A percentile compares a stretch with the other conserved stretches of the same genome.
These are phyloP conservation scores for Ceratorhiza oryzae-sativae DNA, from an alignment of 1,284 basidiomycete species.

Conservation along the genomic window DNA sequence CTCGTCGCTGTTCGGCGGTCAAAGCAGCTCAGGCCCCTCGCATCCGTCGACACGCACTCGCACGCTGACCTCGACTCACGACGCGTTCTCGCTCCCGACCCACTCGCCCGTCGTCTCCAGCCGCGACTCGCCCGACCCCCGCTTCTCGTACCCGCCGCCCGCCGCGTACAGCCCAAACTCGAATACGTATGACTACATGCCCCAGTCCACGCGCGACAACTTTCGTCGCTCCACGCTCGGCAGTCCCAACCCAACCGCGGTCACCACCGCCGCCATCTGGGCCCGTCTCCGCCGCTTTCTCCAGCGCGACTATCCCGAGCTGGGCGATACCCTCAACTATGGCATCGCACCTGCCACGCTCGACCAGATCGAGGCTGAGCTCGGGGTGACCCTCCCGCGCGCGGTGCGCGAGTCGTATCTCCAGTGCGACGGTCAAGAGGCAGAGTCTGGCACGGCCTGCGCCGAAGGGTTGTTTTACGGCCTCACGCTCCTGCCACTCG, in stretches of 20 bases:
- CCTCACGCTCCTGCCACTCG: conserved; percentile 80
- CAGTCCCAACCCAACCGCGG: conserved; percentile 49
- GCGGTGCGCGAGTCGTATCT: conserved; percentile 86
- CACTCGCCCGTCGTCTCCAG: conserved; percentile 63
- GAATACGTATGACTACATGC: conserved; percentile 44
- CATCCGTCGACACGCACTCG: conserved; percentile 58
- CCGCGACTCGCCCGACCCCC: conserved; percentile 35
- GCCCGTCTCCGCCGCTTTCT: conserved; percentile 79
- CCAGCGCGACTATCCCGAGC: conserved; percentile 82
- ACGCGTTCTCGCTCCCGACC: conserved; percentile 78
- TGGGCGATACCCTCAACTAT: conserved; percentile 89
- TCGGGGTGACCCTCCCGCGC: conserved; percentile 80
- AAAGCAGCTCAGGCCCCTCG: neutral
- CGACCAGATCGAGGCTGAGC: conserved; percentile 77
- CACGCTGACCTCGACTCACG: conserved; percentile 72
- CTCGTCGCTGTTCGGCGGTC: conserved; percentile 27
- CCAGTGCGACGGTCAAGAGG: conserved; percentile 84
- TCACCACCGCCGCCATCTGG: conserved; percentile 72
- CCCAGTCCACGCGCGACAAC: conserved; percentile 41
- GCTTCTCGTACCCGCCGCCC: conserved; percentile 44
- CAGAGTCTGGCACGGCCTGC: conserved; percentile 82
- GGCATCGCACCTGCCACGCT: conserved; percentile 80
- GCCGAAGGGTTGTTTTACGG: conserved; percentile 92
- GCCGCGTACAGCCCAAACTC: conserved; percentile 34
- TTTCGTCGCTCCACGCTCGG: conserved; percentile 29